A percentile compares a stretch with the other conserved stretches of the same genome.
Evolutionary conservation across 139 green algal species (phyloP).

Genomic region (Tetradesmus lagerheimii): DNA sequence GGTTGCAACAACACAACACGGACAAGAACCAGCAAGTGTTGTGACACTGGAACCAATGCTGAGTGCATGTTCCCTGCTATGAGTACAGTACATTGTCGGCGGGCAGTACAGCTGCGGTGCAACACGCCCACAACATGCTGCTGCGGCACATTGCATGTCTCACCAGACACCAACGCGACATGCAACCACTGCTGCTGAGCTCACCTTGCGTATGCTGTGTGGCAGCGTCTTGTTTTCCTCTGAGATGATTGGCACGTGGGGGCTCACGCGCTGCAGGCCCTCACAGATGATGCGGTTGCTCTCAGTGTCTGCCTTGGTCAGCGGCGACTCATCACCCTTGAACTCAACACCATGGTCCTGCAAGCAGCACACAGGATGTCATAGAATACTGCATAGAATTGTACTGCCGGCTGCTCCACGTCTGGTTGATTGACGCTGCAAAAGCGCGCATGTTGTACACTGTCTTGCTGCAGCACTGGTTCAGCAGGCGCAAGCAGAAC

Average conservation of each 20-base stretch:
- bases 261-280: slow-evolving; percentile 61
- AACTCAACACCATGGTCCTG: slow-evolving; percentile 75
- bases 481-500: background rate
- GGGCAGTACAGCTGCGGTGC: background rate
- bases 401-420: background rate
- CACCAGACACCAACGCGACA: no score
- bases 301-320: slow-evolving; percentile 83
- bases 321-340: slow-evolving; percentile 83
- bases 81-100: background rate
- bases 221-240: slow-evolving; percentile 83
- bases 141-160: no score
- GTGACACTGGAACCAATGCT: no score
- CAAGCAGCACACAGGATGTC: background rate
- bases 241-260: slow-evolving; percentile 90
- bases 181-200: background rate
- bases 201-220: slow-evolving; percentile 75
- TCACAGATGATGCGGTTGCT: slow-evolving; percentile 86
- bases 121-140: no score
- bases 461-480: background rate
- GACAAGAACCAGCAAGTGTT: background rate
- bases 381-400: background rate
- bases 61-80: no score
- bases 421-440: no score
- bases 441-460: no score
- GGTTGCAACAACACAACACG: background rate